These are phyloP conservation scores for Hygrophila difformis DNA, from an alignment of 257 asterid genomes.

Conservation along the genomic window DNA sequence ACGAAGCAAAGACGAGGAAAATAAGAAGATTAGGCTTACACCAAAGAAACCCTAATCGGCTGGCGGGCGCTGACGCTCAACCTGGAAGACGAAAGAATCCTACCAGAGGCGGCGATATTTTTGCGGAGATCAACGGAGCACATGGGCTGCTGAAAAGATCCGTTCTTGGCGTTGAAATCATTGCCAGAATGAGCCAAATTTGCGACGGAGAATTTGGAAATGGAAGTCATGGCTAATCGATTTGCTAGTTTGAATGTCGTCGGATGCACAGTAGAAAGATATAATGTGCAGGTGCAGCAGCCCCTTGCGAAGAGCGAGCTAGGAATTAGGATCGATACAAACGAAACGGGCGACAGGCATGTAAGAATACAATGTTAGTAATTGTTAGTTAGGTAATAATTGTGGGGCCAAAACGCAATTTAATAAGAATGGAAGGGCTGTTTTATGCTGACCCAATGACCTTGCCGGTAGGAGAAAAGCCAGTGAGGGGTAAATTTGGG, in stretches of 20 bases:
- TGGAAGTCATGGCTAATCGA: constrained; percentile 57
- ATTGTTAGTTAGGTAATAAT: constrained; percentile 13
- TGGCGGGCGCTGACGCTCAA: constrained; percentile 21
- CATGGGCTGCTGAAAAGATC: constrained; percentile 37
- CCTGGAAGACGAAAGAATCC: constrained; percentile 30
- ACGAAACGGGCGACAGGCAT: constrained; percentile 5
- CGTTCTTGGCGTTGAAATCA: constrained; percentile 12
- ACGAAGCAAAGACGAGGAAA: not conserved
- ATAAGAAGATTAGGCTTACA: constrained; percentile 31
- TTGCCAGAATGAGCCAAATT: constrained; percentile 22
- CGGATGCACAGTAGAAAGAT: not conserved
- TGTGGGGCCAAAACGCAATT: constrained; percentile 4
- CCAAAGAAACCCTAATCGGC: constrained; percentile 29
- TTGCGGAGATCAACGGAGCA: constrained; percentile 35
- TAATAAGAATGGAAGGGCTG: constrained; percentile 21
- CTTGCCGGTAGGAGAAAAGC: constrained; percentile 19
- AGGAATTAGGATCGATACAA: constrained; percentile 17
- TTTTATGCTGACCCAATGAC: constrained; percentile 25
- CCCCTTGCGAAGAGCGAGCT: not conserved
- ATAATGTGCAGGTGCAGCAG: not conserved
- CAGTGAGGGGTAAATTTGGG: constrained; percentile 14
- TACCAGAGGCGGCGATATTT: constrained; percentile 17
- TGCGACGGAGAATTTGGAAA: constrained; percentile 52
- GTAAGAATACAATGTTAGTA: not conserved
- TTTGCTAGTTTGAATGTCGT: not conserved